Base-by-base conservation (phyloP, 2,329 filamentous ascomycete genomes). In the Ceratocystis papillata region DNA sequence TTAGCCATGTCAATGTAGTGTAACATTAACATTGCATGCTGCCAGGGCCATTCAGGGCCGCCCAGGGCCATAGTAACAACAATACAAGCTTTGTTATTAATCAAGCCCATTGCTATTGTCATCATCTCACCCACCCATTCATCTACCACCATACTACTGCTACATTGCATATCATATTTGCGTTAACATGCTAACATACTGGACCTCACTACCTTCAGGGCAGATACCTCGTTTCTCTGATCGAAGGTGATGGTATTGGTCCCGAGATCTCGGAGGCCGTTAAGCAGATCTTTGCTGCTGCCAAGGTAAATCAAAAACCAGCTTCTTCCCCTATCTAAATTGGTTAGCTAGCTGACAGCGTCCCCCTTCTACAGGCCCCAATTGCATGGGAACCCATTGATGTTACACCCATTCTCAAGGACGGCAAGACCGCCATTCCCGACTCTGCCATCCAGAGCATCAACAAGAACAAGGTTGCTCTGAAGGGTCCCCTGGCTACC, bases 211-310 rank as follows among this genome's bases (percentile, higher is more conserved):
- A 33, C 55, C 37, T 71, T 68, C 73, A 96, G 90, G 94, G 94
- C 75, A 94, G 94, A 79, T 99, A 88, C 84, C 89, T 89, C 67
- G 94, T 99, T 74, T 93, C 90, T 73, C 82, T 99, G 79, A 99
- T 99, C 71, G 95, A 99, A 83, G 94, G 95, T 79, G 95, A 99
- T 75, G 94, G 94, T 76, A 99, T 99, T 76, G 94, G 94, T 69
- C 94, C 94, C 70, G 93, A 99, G 81, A 99, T 99, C 76, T 87
- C 94, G 71, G 87, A 96, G 79, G 95, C 94, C 63, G 92, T 99
- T 75, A 99, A 97, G 86, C 90, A 96, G 78, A 99, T 99, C 79
- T 99, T 96, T 81, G 83, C 86, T 73, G 94, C 94, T 73, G 94
- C 94, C 73, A 89, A 95, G 78, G 93, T 96, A 80, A 69, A 80